Conservation (phyloP, 305 asterid genomes). For the Fraxinus latifolia region DNA sequence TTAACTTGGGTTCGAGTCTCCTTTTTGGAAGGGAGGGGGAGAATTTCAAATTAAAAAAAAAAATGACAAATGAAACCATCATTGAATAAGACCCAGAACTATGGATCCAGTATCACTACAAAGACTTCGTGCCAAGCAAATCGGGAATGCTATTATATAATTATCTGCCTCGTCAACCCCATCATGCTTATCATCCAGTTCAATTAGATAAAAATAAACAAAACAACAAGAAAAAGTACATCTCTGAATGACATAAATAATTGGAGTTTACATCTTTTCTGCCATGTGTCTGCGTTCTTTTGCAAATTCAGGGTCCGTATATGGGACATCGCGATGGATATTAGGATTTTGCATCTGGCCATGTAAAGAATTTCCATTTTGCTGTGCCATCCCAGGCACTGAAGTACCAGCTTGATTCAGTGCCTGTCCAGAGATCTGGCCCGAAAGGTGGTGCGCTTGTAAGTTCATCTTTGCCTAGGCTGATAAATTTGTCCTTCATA, state of each 20-base stretch:
- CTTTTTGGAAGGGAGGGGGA: not conserved
- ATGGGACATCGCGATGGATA: slow-evolving; percentile 42
- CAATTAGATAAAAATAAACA: not conserved
- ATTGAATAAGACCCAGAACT: not conserved
- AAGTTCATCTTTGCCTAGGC: slow-evolving; percentile 51
- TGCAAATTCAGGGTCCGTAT: slow-evolving; percentile 44
- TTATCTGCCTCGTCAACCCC: not conserved
- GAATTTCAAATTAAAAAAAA: not conserved
- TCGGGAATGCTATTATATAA: not conserved
- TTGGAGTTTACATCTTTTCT: slow-evolving; percentile 54
- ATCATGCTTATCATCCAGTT: not conserved
- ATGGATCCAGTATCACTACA: not conserved
- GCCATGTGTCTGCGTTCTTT: slow-evolving; percentile 59
- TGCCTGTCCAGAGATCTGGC: slow-evolving; percentile 75
- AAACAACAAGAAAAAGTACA: not conserved
- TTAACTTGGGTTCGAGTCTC: not conserved
- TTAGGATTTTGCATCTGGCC: slow-evolving; percentile 68
- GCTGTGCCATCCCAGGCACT: slow-evolving; percentile 56
- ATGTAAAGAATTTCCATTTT: slow-evolving; percentile 58
- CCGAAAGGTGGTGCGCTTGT: slow-evolving; percentile 55
- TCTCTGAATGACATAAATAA: slow-evolving; percentile 8
- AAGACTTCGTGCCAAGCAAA: not conserved
- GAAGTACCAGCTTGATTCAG: slow-evolving; percentile 60
- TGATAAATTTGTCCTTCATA: slow-evolving; percentile 22
- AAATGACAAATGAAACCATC: not conserved